Evolutionary conservation across 139 green algal species (phyloP).

Genomic region (Micractinium sp.): DNA sequence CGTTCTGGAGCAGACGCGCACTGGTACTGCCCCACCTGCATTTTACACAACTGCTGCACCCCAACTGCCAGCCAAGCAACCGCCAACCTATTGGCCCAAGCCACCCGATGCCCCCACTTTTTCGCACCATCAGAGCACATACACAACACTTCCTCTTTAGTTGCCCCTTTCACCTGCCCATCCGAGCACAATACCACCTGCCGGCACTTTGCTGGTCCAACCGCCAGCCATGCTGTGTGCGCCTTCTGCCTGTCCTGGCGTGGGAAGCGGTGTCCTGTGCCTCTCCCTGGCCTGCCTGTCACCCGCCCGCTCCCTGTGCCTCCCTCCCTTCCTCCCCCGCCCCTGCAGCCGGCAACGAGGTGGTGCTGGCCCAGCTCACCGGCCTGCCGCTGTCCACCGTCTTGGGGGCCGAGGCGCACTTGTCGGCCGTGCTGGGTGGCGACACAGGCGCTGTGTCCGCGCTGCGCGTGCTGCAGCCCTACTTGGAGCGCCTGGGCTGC

Average conservation of each 20-base stretch:
- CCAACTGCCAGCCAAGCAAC: no score
- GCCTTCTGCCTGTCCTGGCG: not conserved
- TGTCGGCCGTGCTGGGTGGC: constrained; percentile 49
- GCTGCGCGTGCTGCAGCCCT: constrained; percentile 79
- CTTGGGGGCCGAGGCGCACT: constrained; percentile 54
- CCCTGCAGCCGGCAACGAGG: constrained; percentile 8
- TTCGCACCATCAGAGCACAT: no score
- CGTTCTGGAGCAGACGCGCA: no score
- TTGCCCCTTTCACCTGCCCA: no score
- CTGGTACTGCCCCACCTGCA: no score
- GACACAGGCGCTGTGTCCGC: constrained; percentile 71
- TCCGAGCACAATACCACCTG: no score
- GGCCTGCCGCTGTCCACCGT: constrained; percentile 43
- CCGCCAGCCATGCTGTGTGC: no score
- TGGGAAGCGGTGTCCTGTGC: not conserved
- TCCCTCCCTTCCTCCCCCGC: not conserved
- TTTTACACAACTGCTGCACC: no score
- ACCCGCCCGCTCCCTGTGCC: not conserved
- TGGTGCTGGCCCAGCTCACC: constrained; percentile 23
- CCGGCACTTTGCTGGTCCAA: no score
- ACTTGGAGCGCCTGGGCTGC: constrained; percentile 78
- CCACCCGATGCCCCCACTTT: no score
- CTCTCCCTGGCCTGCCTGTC: not conserved
- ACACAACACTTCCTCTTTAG: no score
- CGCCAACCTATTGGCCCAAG: no score